phyloP scores from a whole-genome alignment of 1,284 basidiomycete genomes.

The Puccinia triticina region DNA sequence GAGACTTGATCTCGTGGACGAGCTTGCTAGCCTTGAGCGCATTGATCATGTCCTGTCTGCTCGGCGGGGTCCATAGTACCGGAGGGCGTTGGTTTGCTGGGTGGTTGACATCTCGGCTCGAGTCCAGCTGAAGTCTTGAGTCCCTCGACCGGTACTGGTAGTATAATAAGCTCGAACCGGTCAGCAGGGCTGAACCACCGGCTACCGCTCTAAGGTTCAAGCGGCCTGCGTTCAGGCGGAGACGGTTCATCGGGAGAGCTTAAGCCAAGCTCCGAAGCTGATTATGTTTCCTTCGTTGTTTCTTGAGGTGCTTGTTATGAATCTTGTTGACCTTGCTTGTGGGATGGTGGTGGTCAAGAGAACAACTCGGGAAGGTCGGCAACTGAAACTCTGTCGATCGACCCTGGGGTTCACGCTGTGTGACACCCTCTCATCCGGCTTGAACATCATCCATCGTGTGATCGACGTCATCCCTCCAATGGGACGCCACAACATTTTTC shows the following conservation, averaged over 20 bases:
- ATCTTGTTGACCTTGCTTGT: too few species aligned
- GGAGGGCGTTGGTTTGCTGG: constrained; percentile 49
- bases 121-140: constrained; percentile 43
- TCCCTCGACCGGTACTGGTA: neutral
- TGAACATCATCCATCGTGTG: too few species aligned
- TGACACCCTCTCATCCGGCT: too few species aligned
- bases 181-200: constrained; percentile 19
- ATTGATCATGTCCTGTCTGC: constrained; percentile 69
- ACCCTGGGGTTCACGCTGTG: too few species aligned
- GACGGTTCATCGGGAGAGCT: constrained; percentile 14
- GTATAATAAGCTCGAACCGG: constrained; percentile 13
- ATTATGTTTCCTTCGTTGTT: too few species aligned
- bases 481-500: too few species aligned
- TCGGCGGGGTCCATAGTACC: constrained; percentile 74
- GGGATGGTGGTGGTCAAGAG: too few species aligned
- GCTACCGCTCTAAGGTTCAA: constrained; percentile 6
- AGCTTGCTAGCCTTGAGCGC: constrained; percentile 62
- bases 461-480: too few species aligned
- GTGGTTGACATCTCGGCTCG: constrained; percentile 26
- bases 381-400: too few species aligned
- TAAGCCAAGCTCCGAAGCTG: too few species aligned
- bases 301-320: too few species aligned
- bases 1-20: constrained; percentile 21
- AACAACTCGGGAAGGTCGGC: too few species aligned
- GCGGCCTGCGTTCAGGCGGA: neutral